phyloP scores from a whole-genome alignment of 441 rosid species.

The Populus hybrid region DNA sequence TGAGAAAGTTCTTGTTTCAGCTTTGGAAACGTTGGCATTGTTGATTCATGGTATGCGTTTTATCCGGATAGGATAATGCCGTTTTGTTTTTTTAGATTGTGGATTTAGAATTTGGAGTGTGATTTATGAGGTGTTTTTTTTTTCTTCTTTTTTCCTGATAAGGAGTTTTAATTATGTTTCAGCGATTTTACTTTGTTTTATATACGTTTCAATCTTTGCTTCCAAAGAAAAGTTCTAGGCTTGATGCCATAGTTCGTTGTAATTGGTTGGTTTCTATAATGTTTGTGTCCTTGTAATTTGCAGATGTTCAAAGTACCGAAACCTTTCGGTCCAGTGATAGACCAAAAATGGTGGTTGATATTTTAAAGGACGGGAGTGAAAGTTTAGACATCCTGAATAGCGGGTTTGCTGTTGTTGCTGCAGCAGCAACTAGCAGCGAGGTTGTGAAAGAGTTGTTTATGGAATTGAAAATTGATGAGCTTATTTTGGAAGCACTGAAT shows the following conservation, averaged over 20 bases:
- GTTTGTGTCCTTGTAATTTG: slow-evolving; percentile 15
- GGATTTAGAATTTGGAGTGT: neutral
- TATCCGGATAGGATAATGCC: neutral
- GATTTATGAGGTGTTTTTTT: neutral
- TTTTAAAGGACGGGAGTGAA: slow-evolving; percentile 40
- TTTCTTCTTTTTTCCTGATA: neutral
- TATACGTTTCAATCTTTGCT: neutral
- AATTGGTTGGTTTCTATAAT: slow-evolving; percentile 1
- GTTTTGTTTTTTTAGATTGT: neutral
- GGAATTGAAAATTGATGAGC: slow-evolving; percentile 78
- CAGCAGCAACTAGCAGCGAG: slow-evolving; percentile 81
- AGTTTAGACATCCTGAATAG: slow-evolving; percentile 48
- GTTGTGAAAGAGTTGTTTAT: slow-evolving; percentile 68
- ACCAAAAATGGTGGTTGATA: slow-evolving; percentile 41
- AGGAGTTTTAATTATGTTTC: neutral
- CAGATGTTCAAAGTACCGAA: slow-evolving; percentile 76
- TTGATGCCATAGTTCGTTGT: neutral
- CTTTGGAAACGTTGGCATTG: slow-evolving; percentile 51
- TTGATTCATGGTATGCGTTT: slow-evolving; percentile 56
- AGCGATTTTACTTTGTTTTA: neutral
- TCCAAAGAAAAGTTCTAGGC: neutral
- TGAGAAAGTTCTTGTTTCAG: slow-evolving; percentile 36
- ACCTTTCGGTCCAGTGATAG: slow-evolving; percentile 52
- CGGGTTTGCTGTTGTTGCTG: slow-evolving; percentile 71
- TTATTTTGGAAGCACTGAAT: slow-evolving; percentile 58